Base-by-base conservation (phyloP, 176 grass and related monocot genomes). In the Secale cereale region DNA sequence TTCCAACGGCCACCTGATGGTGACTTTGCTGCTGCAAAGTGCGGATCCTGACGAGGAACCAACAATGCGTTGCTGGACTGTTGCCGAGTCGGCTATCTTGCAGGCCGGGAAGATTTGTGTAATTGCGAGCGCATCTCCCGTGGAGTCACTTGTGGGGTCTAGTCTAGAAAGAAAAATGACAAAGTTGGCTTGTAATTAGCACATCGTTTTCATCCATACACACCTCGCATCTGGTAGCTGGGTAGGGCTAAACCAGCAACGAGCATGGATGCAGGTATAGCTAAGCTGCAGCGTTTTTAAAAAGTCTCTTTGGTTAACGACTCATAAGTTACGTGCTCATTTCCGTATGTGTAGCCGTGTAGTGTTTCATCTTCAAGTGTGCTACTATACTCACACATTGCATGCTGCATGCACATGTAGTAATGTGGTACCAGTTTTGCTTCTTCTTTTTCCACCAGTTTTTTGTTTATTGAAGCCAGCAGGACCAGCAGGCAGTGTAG, bases 161-260 rank as follows among this genome's bases (percentile, higher is more conserved):
- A 20, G 54, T 57, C 19, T 57, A 57, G 54, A 57, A 22, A 22
- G 20, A n/a, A 1, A 57, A 57, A 2, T 19, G 54, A 52, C 29
- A 68, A 66, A 59, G 74, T 85, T 85, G 60, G 61, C 82, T 57
- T 57, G 83, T 22, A 57, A 8, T 57, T 52, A 85, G 39, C 62
- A 41, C 23, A 85, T 66, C 29, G 16, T 22, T 8, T 3, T 22
- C 29, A 52, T 14, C 43, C 37, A n/a, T 64, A 20, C 77, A 27
- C 59, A 27, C 76, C 35, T 63, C 54, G 54, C 45, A 50, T 81
- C 78, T 35, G 64, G 30, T 56, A 26, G 17, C 31, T 68, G 15
- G 59, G 9, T 27, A 64, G 43, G 33, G 7, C 79, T 12, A 69
- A 54, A 81, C 28, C 63, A 69, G 29, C 43, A 69, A 30, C 64